Percentiles rank a stretch among this genome's conserved stretches.
Conservation (phyloP, 1,139 yeast species). For the Hansenula lynferdii region DNA sequence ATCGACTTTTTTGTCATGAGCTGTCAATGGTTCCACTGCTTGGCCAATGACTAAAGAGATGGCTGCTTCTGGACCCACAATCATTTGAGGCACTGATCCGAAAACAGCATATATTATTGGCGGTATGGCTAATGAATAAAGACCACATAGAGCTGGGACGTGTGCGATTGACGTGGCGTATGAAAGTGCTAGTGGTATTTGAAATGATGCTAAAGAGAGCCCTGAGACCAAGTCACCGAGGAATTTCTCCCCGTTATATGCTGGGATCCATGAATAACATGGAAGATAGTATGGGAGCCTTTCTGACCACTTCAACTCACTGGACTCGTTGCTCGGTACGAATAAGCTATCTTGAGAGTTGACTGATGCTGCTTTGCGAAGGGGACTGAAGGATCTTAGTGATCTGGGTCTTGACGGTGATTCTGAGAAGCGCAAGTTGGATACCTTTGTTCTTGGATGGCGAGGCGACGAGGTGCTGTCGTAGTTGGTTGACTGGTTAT, state of each 20-base stretch:
- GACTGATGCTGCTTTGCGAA: constrained; percentile 8
- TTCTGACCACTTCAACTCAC: constrained; percentile 9
- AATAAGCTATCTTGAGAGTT: too few relatives aligned
- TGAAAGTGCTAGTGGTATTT: constrained; percentile 83
- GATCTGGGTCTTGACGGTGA: neutral
- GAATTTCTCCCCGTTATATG: constrained; percentile 48
- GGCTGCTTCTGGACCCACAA: constrained; percentile 96
- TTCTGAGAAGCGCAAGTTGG: constrained; percentile 7
- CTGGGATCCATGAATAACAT: constrained; percentile 70
- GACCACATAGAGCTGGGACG: constrained; percentile 84
- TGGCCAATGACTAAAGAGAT: constrained; percentile 89
- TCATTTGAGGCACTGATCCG: constrained; percentile 95
- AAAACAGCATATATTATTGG: constrained; percentile 78
- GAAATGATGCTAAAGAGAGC: constrained; percentile 83
- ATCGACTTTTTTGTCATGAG: constrained; percentile 42
- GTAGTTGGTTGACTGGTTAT: constrained; percentile 6
- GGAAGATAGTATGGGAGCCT: constrained; percentile 72
- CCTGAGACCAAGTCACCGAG: constrained; percentile 84
- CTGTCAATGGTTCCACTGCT: constrained; percentile 63
- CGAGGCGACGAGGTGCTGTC: constrained; percentile 12
- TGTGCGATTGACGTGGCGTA: constrained; percentile 89
- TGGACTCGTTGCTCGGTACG: too few relatives aligned
- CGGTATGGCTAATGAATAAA: constrained; percentile 75
- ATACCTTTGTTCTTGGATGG: constrained; percentile 18
- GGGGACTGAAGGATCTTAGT: constrained; percentile 4